Base-by-base conservation (phyloP, 257 asterid genomes). In the Nicotiana obtusifolia region DNA sequence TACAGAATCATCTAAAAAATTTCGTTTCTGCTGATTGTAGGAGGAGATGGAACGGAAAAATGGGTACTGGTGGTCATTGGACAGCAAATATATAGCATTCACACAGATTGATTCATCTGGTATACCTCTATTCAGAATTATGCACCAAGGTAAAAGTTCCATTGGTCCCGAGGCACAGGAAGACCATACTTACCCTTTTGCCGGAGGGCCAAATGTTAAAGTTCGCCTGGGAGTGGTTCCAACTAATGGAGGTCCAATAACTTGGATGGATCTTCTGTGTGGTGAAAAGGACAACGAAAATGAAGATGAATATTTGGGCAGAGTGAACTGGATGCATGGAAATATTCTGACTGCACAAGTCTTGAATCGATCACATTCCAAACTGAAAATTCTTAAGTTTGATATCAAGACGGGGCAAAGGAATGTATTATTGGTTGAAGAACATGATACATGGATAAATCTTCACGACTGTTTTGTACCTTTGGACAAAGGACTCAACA, bases 41-140 rank as follows among this genome's bases (percentile, higher is more conserved):
- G 99, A 95, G 91, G 99, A 95, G 88, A 95, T 95, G 98, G 99
- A 93, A 28, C 87, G 98, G 24, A 95, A 92, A 84, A 92, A 88
- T 82, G 99, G 99, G 68, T 93, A 92, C 84, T 95, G 99, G 99
- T 95, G 99, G 99, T 95, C 99, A 28, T 86, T 90, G 44, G 98
- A 93, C 85, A 91, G 99, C 91, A 95, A 93, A 84, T 85, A 82
- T 77, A 89, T 95, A 79, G 98, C 99, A 30, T 93, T 95, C 83
- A 90, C 97, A 20, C 88, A 92, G 84, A 97, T 93, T 35, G 94
- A 91, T 87, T 91, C 94, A 64, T 91, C 96, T 16, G 89, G 84
- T 69, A 61, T 95, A 83, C 99, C 99, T 75, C 86, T 85, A 69
- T 93, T 85, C 84, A 88, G 98, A 88, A 93, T 95, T 89, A 93